Conservation (phyloP, 768 basidiomycete species). For the Phylloporus sp. region DNA sequence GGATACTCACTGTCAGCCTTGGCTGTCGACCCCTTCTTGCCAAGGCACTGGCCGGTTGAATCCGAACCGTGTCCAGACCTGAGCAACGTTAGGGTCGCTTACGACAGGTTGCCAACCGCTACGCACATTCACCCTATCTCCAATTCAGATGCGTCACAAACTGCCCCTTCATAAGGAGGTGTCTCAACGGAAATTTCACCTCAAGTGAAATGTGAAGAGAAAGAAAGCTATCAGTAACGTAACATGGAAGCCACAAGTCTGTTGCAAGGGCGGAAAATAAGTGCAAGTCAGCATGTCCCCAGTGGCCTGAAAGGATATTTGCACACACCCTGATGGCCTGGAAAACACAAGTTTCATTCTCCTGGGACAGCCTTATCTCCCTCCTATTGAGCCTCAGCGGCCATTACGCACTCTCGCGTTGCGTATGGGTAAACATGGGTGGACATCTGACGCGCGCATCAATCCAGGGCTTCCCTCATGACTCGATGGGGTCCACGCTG, state of each 20-base stretch:
- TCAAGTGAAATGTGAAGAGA: constrained; percentile 5
- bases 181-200: constrained; percentile 13
- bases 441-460: constrained; percentile 19
- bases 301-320: constrained; percentile 8
- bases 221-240: constrained; percentile 20
- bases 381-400: not conserved
- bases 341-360: constrained; percentile 17
- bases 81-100: constrained; percentile 14
- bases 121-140: constrained; percentile 18
- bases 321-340: constrained; percentile 19
- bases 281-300: constrained; percentile 6
- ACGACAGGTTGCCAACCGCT: constrained; percentile 21
- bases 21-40: not conserved
- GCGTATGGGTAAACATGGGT: constrained; percentile 1
- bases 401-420: constrained; percentile 9
- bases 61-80: not conserved
- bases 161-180: constrained; percentile 14
- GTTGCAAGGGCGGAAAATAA: constrained; percentile 20
- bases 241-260: constrained; percentile 20
- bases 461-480: constrained; percentile 6
- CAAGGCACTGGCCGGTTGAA: not conserved
- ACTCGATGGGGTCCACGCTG: constrained; percentile 7
- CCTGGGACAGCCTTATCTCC: constrained; percentile 22
- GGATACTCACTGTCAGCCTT: not conserved
- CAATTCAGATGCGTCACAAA: constrained; percentile 8